Evolutionary conservation across 371 early-diverging fungal genomes (phyloP).

Genomic region (Phascolomyces articulosus): DNA sequence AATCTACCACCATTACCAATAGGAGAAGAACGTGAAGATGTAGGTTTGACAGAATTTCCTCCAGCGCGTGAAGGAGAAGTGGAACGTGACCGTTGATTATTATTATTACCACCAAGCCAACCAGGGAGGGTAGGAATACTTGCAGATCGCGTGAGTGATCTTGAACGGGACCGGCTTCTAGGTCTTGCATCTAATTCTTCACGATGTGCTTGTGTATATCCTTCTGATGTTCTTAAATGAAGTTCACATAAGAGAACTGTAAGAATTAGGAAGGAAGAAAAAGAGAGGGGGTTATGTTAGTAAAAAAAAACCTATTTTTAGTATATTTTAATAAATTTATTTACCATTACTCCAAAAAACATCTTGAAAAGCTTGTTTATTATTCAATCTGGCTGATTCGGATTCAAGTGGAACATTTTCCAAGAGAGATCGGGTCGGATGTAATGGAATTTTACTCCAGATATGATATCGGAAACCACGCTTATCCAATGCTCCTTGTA

Average conservation of each 20-base stretch:
- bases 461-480: conserved; percentile 38
- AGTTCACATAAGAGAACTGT: conserved; percentile 45
- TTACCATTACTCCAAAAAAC: conserved; percentile 55
- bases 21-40: conserved; percentile 20
- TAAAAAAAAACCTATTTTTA: background rate
- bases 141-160: conserved; percentile 41
- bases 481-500: conserved; percentile 34
- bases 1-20: background rate
- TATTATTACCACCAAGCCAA: conserved; percentile 26
- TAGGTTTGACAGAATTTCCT: conserved; percentile 11
- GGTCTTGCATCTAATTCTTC: conserved; percentile 15
- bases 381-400: background rate
- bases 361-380: conserved; percentile 36
- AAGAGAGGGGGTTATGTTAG: background rate
- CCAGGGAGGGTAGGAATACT: conserved; percentile 44
- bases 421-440: background rate
- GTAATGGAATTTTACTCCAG: conserved; percentile 20
- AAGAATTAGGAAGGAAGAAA: background rate
- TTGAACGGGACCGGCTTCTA: conserved; percentile 39
- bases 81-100: conserved; percentile 30
- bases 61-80: conserved; percentile 33
- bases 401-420: background rate
- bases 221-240: conserved; percentile 28
- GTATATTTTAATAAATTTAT: too few relatives aligned
- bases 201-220: conserved; percentile 29